Conservation (phyloP, 164 flowering plant species). For the Tetrastigma voinierianum region DNA sequence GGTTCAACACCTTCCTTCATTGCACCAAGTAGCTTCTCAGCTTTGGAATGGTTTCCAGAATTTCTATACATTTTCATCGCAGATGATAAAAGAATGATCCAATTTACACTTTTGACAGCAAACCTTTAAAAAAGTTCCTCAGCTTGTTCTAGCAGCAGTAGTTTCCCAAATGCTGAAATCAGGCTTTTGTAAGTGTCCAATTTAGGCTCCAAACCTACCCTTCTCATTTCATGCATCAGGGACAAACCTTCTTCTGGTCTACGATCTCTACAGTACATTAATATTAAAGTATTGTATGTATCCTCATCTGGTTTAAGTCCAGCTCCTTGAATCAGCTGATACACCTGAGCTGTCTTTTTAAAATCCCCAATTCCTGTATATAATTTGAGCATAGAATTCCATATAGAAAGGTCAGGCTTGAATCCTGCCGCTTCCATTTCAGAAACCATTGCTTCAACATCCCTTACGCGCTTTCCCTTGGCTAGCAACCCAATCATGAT, state of each 20-base stretch:
- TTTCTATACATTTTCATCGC: constrained; percentile 89
- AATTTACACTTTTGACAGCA: constrained; percentile 56
- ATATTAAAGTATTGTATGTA: constrained; percentile 78
- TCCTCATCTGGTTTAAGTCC: constrained; percentile 80
- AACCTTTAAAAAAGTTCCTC: constrained; percentile 74
- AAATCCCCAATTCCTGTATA: constrained; percentile 72
- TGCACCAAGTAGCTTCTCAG: constrained; percentile 57
- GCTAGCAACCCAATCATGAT: constrained; percentile 66
- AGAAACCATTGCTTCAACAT: constrained; percentile 80
- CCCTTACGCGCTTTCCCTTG: constrained; percentile 73
- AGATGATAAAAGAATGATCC: constrained; percentile 84
- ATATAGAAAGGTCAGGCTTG: constrained; percentile 76
- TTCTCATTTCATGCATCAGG: constrained; percentile 71
- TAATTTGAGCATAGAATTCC: constrained; percentile 72
- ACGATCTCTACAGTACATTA: constrained; percentile 86
- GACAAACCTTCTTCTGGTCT: constrained; percentile 87
- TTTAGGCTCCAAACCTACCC: constrained; percentile 59
- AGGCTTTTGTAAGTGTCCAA: constrained; percentile 84
- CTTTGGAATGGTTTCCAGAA: constrained; percentile 66
- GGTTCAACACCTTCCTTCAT: constrained; percentile 90
- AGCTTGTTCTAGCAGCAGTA: constrained; percentile 57
- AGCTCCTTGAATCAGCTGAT: constrained; percentile 45
- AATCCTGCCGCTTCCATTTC: constrained; percentile 95
- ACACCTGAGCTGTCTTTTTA: constrained; percentile 70
- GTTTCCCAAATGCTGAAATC: constrained; percentile 77